These are phyloP conservation scores for Mycena pura DNA, from an alignment of 768 basidiomycete genomes.

Conservation along the genomic window DNA sequence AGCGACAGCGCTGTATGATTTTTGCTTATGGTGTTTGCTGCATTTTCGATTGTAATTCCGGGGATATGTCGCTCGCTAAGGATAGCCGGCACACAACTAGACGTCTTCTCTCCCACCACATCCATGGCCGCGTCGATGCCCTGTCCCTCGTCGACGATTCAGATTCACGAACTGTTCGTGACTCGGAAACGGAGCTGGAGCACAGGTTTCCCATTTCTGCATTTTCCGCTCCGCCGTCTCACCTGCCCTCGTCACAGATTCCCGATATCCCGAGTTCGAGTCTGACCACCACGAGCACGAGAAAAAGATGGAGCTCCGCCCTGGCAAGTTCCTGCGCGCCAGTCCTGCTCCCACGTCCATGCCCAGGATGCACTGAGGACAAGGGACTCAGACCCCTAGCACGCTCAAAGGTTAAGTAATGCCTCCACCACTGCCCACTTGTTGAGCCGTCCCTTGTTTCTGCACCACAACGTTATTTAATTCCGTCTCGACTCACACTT, in stretches of 20 bases:
- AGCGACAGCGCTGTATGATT: neutral
- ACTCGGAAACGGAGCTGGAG: neutral
- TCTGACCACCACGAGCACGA: neutral
- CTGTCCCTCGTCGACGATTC: too few relatives aligned
- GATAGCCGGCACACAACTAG: too few relatives aligned
- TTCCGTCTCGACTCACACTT: neutral
- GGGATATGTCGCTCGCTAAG: too few relatives aligned
- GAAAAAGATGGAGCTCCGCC: neutral
- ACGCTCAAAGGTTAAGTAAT: neutral
- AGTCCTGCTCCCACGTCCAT: slow-evolving; percentile 10
- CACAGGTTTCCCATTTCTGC: slow-evolving; percentile 4
- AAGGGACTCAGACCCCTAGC: slow-evolving; percentile 2
- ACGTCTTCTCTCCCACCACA: too few relatives aligned
- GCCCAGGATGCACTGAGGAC: slow-evolving; percentile 6
- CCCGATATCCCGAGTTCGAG: neutral
- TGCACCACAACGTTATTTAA: too few relatives aligned
- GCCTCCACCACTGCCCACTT: too few relatives aligned
- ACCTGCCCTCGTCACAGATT: neutral
- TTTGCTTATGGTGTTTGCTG: too few relatives aligned
- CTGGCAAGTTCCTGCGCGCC: slow-evolving; percentile 1
- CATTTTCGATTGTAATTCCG: too few relatives aligned
- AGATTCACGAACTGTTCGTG: neutral
- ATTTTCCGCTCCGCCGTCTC: neutral
- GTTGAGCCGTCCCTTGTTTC: too few relatives aligned
- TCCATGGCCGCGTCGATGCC: too few relatives aligned